Conservation (phyloP, 495 filamentous ascomycete genomes). For the Xylaria nigripes region DNA sequence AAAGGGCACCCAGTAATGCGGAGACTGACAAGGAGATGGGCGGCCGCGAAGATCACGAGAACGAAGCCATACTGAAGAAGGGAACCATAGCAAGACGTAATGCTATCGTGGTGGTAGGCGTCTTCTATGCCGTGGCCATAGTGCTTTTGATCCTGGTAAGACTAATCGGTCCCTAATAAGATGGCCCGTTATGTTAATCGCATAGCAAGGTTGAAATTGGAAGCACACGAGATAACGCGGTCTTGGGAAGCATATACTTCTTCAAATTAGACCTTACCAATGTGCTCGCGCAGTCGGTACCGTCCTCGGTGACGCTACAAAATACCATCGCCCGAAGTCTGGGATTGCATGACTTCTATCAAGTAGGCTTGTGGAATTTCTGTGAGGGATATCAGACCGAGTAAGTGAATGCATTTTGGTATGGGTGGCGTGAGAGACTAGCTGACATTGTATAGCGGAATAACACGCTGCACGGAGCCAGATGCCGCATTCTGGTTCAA, state of each 20-base stretch:
- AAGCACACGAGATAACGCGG: slow-evolving; percentile 50
- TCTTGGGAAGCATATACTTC: slow-evolving; percentile 67
- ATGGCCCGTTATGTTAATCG: not conserved
- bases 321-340: slow-evolving; percentile 84
- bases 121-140: slow-evolving; percentile 63
- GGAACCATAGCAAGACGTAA: slow-evolving; percentile 49
- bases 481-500: slow-evolving; percentile 78
- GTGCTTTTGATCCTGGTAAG: slow-evolving; percentile 67
- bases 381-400: slow-evolving; percentile 72
- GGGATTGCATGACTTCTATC: slow-evolving; percentile 89
- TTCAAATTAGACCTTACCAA: slow-evolving; percentile 74
- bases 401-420: slow-evolving; percentile 16
- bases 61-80: slow-evolving; percentile 30
- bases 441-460: slow-evolving; percentile 40
- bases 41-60: slow-evolving; percentile 4
- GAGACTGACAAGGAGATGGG: slow-evolving; percentile 16
- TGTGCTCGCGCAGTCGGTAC: slow-evolving; percentile 68
- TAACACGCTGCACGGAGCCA: slow-evolving; percentile 65
- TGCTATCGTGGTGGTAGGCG: slow-evolving; percentile 51
- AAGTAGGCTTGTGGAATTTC: slow-evolving; percentile 82
- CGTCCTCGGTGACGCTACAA: slow-evolving; percentile 61
- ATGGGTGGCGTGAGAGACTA: not conserved
- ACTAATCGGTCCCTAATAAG: not conserved
- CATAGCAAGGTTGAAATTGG: slow-evolving; percentile 54
- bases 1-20: slow-evolving; percentile 3